A percentile compares a stretch with the other conserved stretches of the same genome.
Evolutionary conservation across 2,329 filamentous ascomycete genomes (phyloP).

Genomic region (Stylonectria norvegica): DNA sequence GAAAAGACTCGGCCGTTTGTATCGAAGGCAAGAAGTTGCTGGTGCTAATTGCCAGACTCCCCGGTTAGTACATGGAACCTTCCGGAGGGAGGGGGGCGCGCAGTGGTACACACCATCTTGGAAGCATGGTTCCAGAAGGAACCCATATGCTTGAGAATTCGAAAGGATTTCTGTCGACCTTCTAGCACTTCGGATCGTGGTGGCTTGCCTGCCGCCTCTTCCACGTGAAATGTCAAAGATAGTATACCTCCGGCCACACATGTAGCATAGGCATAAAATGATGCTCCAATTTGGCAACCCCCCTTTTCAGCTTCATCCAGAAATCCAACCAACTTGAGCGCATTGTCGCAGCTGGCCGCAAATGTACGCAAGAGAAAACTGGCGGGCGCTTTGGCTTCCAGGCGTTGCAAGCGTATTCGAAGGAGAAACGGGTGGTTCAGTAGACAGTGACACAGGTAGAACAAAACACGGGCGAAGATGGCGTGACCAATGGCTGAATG

Average conservation of each 20-base stretch:
- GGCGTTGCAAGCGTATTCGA: slow-evolving; percentile 38
- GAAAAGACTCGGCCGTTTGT: slow-evolving; percentile 1
- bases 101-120: slow-evolving; percentile 8
- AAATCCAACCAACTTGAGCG: slow-evolving; percentile 7
- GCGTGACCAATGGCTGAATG: slow-evolving; percentile 6
- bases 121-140: slow-evolving; percentile 10
- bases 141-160: slow-evolving; percentile 5
- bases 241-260: slow-evolving; percentile 7
- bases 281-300: slow-evolving; percentile 7
- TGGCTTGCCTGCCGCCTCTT: neutral
- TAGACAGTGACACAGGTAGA: slow-evolving; percentile 35
- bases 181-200: neutral
- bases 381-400: slow-evolving; percentile 2
- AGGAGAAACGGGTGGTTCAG: slow-evolving; percentile 51
- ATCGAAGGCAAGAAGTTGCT: slow-evolving; percentile 6
- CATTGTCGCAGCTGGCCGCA: slow-evolving; percentile 5
- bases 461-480: slow-evolving; percentile 13
- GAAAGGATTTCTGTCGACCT: slow-evolving; percentile 1
- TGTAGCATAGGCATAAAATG: slow-evolving; percentile 11
- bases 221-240: slow-evolving; percentile 3
- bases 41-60: slow-evolving; percentile 1
- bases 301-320: slow-evolving; percentile 1
- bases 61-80: neutral
- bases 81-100: neutral
- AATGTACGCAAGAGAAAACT: slow-evolving; percentile 8